Base-by-base conservation (phyloP, 1,139 yeast species). In the Candida albicans region DNA sequence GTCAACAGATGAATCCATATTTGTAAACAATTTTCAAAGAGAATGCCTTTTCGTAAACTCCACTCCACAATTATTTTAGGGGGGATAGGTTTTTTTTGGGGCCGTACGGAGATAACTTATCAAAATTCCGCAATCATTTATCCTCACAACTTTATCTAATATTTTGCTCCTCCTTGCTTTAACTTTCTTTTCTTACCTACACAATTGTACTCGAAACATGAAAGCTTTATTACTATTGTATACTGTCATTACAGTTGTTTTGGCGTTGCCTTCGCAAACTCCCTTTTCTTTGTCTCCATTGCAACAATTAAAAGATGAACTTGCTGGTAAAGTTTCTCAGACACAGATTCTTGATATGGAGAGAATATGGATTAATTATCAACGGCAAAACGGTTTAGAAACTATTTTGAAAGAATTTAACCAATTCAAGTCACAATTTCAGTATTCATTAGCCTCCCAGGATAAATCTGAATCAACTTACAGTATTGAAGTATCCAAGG, bases 281-380 rank as follows among this genome's bases (percentile, higher is more conserved):
- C 40, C 40, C 9, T 37, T 37, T 25, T 31, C 22, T 4, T 37
- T 37, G 25, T 37, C 35, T 14, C 40, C 40, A 12, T 37, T 37
- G 15, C 40, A 37, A 31, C 34, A 37, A 25, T 25, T 37, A 15
- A 37, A 37, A 25, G n/a, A 37, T 31, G 40, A 37, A 25, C 24
- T 37, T 8, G 11, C 32, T 31, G 40, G 40, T n/a, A 37, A 37
- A 31, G 24, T 37, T 4, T 24, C 40, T 18, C 33, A 4, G 24
- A 3, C 13, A 7, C 35, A 37, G 15, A 22, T 37, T 9, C 31
- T 30, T 24, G 29, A 31, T 24, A 22, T 37, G 24, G 40, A 37
- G 31, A 24, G 24, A 31, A 35, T 30, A 11, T 37, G 40, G 40
- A 8, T 24, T 9, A 13, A 30, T 5, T 37, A 24, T 12, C 30